Evolutionary conservation across 163 green algal species (phyloP), one percentile per base, ranked within the genome.

Genomic region (Volvox carteri): DNA sequence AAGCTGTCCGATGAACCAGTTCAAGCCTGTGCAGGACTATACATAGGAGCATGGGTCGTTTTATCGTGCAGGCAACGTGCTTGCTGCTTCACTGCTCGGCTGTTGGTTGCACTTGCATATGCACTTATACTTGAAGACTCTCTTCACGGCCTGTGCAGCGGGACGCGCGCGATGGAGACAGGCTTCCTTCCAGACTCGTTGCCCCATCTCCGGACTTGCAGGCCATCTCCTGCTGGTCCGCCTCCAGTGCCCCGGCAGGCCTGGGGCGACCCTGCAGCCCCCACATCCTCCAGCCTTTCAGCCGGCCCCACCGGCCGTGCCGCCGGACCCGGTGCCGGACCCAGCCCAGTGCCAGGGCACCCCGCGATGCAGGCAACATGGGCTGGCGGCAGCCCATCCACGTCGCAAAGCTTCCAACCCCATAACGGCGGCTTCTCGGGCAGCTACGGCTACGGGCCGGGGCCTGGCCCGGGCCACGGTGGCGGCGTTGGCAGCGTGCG

Each of bases 251-350:
- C 79, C 21, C 79, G 79, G 7, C 79, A 87, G 23, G 79, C 79
- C 9, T 87, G 79, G 79, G 79, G 79, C 60, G 79, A 87, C 42
- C 48, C 79, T 0, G 60, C 50, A 30, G 48, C 76, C 37, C 72
- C 50, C 76, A 56, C 76, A 56, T 85, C 76, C 50, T 50, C 76
- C 75, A 56, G 70, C 70, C 2, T 28, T 12, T 25, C 41, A 25
- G 46, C 48, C 75, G 75, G 3, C 54, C 54, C 33, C n/a, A 16
- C 33, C 9, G 46, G 12, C 4, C 46, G 75, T 30, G 30, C 39
- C 44, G 14, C 42, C 42, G 73, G 44, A 5, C 70, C 37, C 65
- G 12, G 54, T 2, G 39, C 39, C 39, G 1, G 33, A 39, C 41
- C 70, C 73, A 30, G 42, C 21, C 73, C 73, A 44, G 73, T 37